Evolutionary conservation across 2,329 filamentous ascomycete genomes (phyloP).

Genomic region (Dothideomycetes sp.): DNA sequence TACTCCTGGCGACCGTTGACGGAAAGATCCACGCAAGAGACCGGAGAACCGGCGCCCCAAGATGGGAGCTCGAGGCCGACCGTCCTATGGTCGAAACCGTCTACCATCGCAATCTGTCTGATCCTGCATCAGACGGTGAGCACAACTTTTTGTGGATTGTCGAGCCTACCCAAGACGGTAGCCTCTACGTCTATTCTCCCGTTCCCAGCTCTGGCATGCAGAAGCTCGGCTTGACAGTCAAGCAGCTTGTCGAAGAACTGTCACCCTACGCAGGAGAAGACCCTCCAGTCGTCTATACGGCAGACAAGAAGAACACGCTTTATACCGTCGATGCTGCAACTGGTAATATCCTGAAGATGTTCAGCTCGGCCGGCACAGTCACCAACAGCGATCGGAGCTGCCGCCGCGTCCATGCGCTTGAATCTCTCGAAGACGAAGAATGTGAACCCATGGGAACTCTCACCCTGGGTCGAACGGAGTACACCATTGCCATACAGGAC

Average conservation of each 20-base stretch:
- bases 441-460: conserved; percentile 74
- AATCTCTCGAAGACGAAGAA: conserved; percentile 50
- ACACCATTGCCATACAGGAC: conserved; percentile 77
- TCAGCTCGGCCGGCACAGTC: conserved; percentile 61
- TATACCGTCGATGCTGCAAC: conserved; percentile 83
- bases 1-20: conserved; percentile 99
- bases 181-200: conserved; percentile 77
- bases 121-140: conserved; percentile 47
- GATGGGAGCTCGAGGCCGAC: conserved; percentile 78
- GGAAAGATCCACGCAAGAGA: conserved; percentile 89
- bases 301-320: conserved; percentile 81
- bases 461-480: conserved; percentile 78
- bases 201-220: conserved; percentile 52
- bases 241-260: conserved; percentile 75
- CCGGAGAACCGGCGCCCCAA: conserved; percentile 71
- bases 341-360: conserved; percentile 73
- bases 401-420: conserved; percentile 55
- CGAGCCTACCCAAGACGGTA: conserved; percentile 79
- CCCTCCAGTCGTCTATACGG: conserved; percentile 77
- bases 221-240: conserved; percentile 65
- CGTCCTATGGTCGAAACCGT: conserved; percentile 85
- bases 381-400: conserved; percentile 67
- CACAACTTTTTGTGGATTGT: conserved; percentile 92
- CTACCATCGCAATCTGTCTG: conserved; percentile 63
- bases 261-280: conserved; percentile 67